Conservation (phyloP, 306 rosid species). For the Vigna reflexopilosa region DNA sequence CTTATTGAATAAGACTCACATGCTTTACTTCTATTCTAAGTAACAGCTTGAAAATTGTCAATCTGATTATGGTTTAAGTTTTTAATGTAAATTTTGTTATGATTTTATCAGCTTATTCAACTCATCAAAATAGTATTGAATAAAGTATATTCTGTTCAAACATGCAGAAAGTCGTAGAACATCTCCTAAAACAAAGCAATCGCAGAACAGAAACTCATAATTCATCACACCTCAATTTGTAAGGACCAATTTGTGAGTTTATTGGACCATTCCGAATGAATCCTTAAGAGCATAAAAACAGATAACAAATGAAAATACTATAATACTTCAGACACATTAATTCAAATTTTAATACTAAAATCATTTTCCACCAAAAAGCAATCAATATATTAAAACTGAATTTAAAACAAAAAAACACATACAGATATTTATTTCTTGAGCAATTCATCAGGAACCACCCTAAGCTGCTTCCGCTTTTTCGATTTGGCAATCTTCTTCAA, state of each 20-base stretch:
- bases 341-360: too few relatives aligned
- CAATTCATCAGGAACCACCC: constrained; percentile 75
- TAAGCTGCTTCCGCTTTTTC: constrained; percentile 75
- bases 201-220: too few relatives aligned
- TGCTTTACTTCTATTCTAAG: too few relatives aligned
- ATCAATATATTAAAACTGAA: constrained; percentile 2
- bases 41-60: constrained; percentile 3
- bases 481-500: constrained; percentile 81
- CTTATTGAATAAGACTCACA: too few relatives aligned
- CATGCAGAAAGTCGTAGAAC: constrained; percentile 83
- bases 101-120: constrained; percentile 57
- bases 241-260: too few relatives aligned
- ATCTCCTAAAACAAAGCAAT: constrained; percentile 53
- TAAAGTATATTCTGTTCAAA: constrained; percentile 41
- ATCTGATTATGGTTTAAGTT: not conserved
- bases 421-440: constrained; percentile 41
- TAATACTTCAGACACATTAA: too few relatives aligned
- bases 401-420: not conserved
- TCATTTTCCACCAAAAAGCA: not conserved
- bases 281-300: too few relatives aligned
- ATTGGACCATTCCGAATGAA: too few relatives aligned
- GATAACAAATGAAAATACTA: too few relatives aligned
- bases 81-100: constrained; percentile 14
- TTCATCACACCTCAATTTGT: too few relatives aligned
- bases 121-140: constrained; percentile 17